Base-by-base conservation (phyloP, 805 yeast genomes). In the Yarrowia yakushimensis region DNA sequence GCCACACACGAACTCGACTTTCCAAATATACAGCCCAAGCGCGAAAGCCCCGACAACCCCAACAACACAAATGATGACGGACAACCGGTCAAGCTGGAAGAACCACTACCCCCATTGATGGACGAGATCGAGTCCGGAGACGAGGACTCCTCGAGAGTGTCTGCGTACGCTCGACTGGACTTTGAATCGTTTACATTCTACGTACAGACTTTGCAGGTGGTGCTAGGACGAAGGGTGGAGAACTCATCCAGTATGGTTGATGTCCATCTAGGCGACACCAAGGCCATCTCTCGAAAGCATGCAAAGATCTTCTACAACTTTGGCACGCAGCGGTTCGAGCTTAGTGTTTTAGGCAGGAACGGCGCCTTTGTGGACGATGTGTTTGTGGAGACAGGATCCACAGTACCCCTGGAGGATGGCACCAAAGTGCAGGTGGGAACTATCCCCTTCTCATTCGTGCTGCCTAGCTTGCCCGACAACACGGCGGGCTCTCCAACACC, bases 221-320 rank as follows among this genome's bases (percentile, higher is more conserved):
- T 93, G 9, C 78, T 94, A 45, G 99, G 99, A n/a, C 81, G 99
- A 68, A 82, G 89, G 64, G 87, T 92, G 10, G 93, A 87, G 69
- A 83, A 85, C 62, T 87, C 87, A 67, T 64, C 71, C 15, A 66
- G 69, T 13, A 65, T 66, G 68, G 70, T 93, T 11, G 99, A 93
- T 76, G 97, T 94, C 43, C 97, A 94, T 76, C 75, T 94, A 45
- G 96, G 97, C 10, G 84, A 89, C 13, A 88, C 92, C 42, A 94
- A 94, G 76, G 96, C 97, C 10, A 90, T 94, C 17, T 90, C 97
- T 6, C 78, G 99, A 71, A 80, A 90, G 64, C 99, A 94, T 74
- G 99, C 98, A 4, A 92, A 90, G 74, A 93, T 94, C 15, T 93
- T 92, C 72, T 94, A 93, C 77, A 94, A 94, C 72, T 94, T 94